A percentile compares a stretch with the other conserved stretches of the same genome.
phyloP scores from a whole-genome alignment of 2,329 filamentous ascomycete species.

The Didymellaceae sp. region DNA sequence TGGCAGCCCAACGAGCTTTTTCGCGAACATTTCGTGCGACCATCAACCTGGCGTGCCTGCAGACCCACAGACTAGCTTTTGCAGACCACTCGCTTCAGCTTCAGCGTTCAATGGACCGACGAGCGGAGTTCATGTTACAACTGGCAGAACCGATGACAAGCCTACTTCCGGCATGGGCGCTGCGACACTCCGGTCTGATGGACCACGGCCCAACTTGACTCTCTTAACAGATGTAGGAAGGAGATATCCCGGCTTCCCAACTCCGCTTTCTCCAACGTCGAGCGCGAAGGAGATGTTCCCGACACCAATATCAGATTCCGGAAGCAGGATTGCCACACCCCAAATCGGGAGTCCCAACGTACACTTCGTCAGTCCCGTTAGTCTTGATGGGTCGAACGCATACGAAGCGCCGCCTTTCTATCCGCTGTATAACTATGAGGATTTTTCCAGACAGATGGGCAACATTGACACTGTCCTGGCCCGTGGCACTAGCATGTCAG shows the following conservation, averaged over 20 bases:
- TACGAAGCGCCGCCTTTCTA: conserved; percentile 26
- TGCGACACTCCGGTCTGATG: conserved; percentile 4
- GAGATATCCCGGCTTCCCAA: conserved; percentile 44
- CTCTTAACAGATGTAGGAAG: conserved; percentile 37
- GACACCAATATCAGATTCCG: conserved; percentile 32
- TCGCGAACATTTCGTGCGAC: conserved; percentile 20
- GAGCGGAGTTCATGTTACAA: background rate
- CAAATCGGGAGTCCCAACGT: conserved; percentile 19
- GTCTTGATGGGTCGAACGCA: conserved; percentile 35
- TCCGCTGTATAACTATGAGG: conserved; percentile 22
- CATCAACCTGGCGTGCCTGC: conserved; percentile 9
- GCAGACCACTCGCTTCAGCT: background rate
- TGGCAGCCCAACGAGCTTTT: conserved; percentile 26
- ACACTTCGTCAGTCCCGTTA: conserved; percentile 30
- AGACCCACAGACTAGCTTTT: background rate
- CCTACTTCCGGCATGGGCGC: conserved; percentile 29
- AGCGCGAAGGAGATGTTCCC: conserved; percentile 38
- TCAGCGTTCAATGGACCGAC: conserved; percentile 3
- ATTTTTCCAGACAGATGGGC: conserved; percentile 20
- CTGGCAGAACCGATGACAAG: background rate
- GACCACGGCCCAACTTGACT: conserved; percentile 24
- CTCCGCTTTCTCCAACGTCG: conserved; percentile 37
- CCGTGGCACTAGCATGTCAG: background rate
- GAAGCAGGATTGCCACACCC: conserved; percentile 18
- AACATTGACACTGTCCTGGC: conserved; percentile 25